These are phyloP conservation scores for Calycina marina DNA, from an alignment of 2,329 filamentous ascomycete genomes.

Conservation along the genomic window DNA sequence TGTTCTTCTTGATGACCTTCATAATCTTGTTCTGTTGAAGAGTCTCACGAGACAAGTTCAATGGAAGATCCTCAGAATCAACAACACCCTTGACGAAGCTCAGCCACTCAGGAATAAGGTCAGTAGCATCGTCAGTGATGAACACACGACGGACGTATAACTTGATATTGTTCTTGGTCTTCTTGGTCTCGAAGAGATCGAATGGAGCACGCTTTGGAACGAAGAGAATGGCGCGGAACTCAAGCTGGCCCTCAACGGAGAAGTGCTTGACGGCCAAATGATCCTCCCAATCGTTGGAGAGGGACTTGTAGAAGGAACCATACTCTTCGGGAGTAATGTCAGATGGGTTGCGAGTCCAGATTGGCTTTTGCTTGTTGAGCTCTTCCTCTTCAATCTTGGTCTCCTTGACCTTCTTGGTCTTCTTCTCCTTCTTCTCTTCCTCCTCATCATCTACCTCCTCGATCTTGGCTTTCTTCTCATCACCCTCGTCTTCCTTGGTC, in stretches of 20 bases:
- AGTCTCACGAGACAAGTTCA: conserved; percentile 99
- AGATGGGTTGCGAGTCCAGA: conserved; percentile 96
- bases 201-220: conserved; percentile 99
- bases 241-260: conserved; percentile 99
- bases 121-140: conserved; percentile 98
- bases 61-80: conserved; percentile 97
- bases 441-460: conserved; percentile 10
- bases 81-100: conserved; percentile 99
- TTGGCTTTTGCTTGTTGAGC: conserved; percentile 99
- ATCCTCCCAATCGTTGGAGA: conserved; percentile 99
- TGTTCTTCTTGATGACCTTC: conserved; percentile 99
- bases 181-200: conserved; percentile 99
- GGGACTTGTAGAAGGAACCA: conserved; percentile 98
- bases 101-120: conserved; percentile 98
- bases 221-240: conserved; percentile 99
- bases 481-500: conserved; percentile 5
- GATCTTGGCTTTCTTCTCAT: conserved; percentile 8
- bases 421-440: conserved; percentile 7
- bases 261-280: conserved; percentile 99
- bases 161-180: conserved; percentile 99
- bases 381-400: conserved; percentile 98
- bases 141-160: conserved; percentile 99
- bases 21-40: conserved; percentile 99
- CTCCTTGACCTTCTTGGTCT: conserved; percentile 99
- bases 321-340: conserved; percentile 97